Evolutionary conservation across 805 yeast genomes (phyloP).

Genomic region (Ogataea nonfermentans): DNA sequence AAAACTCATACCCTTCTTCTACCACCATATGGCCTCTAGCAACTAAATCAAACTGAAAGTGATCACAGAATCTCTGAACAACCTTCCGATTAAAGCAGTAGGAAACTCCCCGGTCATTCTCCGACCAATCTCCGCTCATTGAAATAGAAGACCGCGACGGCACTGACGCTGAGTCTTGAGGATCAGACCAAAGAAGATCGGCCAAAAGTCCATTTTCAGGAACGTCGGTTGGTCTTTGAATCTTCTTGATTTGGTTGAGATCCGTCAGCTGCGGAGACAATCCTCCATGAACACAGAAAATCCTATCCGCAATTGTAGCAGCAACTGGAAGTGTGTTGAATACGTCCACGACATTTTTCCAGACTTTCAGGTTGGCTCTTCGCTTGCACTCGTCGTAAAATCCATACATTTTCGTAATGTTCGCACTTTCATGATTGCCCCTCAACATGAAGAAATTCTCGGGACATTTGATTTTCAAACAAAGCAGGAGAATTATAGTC

Average conservation of each 20-base stretch:
- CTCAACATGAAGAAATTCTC: constrained; percentile 59
- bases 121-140: constrained; percentile 59
- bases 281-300: constrained; percentile 68
- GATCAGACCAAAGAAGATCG: constrained; percentile 82
- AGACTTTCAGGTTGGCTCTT: constrained; percentile 43
- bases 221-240: constrained; percentile 78
- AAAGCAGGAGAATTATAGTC: constrained; percentile 49
- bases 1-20: constrained; percentile 84
- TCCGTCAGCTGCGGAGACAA: constrained; percentile 67
- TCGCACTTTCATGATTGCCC: constrained; percentile 60
- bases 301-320: constrained; percentile 58
- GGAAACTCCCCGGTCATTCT: constrained; percentile 81
- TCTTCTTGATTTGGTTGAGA: constrained; percentile 65
- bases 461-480: constrained; percentile 57
- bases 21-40: constrained; percentile 90
- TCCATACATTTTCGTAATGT: constrained; percentile 58
- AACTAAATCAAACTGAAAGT: constrained; percentile 70
- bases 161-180: constrained; percentile 46
- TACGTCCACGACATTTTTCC: constrained; percentile 55
- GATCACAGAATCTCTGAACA: constrained; percentile 64
- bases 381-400: constrained; percentile 62
- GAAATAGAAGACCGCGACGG: constrained; percentile 10
- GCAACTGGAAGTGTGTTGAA: constrained; percentile 60
- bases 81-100: constrained; percentile 73
- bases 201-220: constrained; percentile 78